Evolutionary conservation across 306 rosid genomes (phyloP), one percentile per base, ranked within the genome.

Genomic region (Hippophae tibetana): DNA sequence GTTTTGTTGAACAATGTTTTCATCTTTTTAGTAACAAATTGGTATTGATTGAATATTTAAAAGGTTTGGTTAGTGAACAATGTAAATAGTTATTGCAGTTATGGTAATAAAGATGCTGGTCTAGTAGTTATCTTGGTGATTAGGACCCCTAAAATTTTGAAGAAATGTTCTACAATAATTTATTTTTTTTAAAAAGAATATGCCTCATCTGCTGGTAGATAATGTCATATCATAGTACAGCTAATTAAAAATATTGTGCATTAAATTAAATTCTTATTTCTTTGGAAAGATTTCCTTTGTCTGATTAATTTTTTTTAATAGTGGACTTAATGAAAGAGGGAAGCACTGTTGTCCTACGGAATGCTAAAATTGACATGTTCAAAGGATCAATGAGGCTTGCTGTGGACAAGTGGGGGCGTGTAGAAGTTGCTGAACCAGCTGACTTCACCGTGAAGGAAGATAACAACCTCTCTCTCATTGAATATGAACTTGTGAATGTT

Each of bases 341-440:
- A 23, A 60, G 53, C 10, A 65, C 80, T 14, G 43, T 75, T 8
- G 62, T 72, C 62, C 61, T 75, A 43, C 68, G 80, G 3, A 75
- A 75, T 52, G 76, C 80, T 44, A 75, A 70, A 48, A 75, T 75
- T 31, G 80, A 75, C 69, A 75, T 75, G 76, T 75, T 56, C 50
- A 75, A 70, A 70, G 80, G 80, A 41, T 75, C 80, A 47, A 75
- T 75, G 80, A 75, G 80, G 56, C 80, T 75, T 54, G 80, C 80
- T 25, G 80, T 70, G 69, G 80, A 75, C 71, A 75, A 70, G 54
- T 75, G 80, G 80, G 80, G 80, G 13, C 80, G 76, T 23, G 72
- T 75, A 8, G 80, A 75, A 70, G 72, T 70, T 66, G 55, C 76
- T 5, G 80, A 75, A 10, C 80, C 80, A 9, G 76, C 76, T 10